Evolutionary conservation across 768 basidiomycete genomes (phyloP), one percentile per base, ranked within the genome.

Genomic region (Panellus pusillus): DNA sequence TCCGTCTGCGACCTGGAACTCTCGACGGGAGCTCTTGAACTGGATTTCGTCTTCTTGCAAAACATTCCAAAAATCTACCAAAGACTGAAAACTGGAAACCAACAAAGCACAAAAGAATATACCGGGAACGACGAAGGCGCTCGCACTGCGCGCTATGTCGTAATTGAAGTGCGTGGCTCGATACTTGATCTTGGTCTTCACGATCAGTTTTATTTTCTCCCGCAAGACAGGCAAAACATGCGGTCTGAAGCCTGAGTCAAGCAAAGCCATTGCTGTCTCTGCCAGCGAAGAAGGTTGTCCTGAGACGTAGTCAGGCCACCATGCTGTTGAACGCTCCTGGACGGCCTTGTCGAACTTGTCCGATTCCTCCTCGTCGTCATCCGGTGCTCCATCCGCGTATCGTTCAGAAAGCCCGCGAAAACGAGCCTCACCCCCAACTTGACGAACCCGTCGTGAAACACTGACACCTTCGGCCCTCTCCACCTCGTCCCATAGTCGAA

Each of bases 1-100:
- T 1, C 79, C 82, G 59, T 81, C 74, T 7, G 53, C 47, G 5
- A 62, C 72, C 9, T 63, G 52, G 28, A 88, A 70, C 35, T 74
- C 73, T 0, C 73, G 66, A 9, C 63, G 55, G 1, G 81, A 81
- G 20, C 75, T 75, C 57, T 79, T 82, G 44, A 87, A 72, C 35
- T 83, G 80, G 0, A 88, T 75, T 56, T 88, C 79, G 9, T 80
- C 77, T 11, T 76, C 72, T 28, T 74, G 71, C 12, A 89, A 60
- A 1, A 80, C 72, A 15, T 78, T 79, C 47, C 56, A 67, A 2
- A 77, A 77, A 65, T 88, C 87, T 89, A 28, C 8, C 3, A 14
- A 18, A 54, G 42, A 58, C 24, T 20, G 19, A n/a, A 8, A 12
- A 12, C 14, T 11, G 18, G 9, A n/a, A 47, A 20, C 4, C 13